Evolutionary conservation across 2,329 filamentous ascomycete species (phyloP), one percentile per base, ranked within the genome.

Genomic region (Westerdykella sp.): DNA sequence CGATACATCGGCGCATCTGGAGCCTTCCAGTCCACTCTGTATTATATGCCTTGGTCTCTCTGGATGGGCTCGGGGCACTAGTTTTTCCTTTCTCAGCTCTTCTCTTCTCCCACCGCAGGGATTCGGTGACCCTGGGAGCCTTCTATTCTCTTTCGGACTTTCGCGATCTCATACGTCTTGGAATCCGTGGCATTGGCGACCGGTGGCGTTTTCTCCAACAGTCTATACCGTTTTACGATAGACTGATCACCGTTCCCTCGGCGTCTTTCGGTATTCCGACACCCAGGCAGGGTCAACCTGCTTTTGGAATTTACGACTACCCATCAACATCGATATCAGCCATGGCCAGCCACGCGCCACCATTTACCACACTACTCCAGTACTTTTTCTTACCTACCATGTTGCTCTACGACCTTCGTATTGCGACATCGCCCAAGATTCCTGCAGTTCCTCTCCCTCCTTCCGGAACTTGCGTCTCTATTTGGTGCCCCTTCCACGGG

Each of bases 1-100:
- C 60, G 54, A 54, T 48, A 15, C 50, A 55, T 55, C 49, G 61
- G 63, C 61, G 62, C 54, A 55, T 45, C 48, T 47, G 61, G 62
- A 58, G 57, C 59, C 56, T 53, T 55, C 51, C 50, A 50, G 59
- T 48, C 49, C 53, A 55, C 25, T 57, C 49, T 66, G 63, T 66
- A 65, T 54, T 66, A 63, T 63, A 64, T 64, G 53, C 46, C 60
- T 57, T 58, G 60, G 60, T 56, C 55, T 56, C 43, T 47, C 34
- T 37, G 48, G 50, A 51, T 53, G 48, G 49, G 53, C 58, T 52
- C 57, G 44, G 41, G 41, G 39, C 50, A 10, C 25, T 28, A 10
- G 9, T 44, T 50, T 50, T 50, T 46, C n/a, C 32, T 35, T 12
- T 35, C 3, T 35, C 32, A 6, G 32, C 6, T 35, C 25, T 50